Evolutionary conservation across 768 basidiomycete species (phyloP), one percentile per base, ranked within the genome.

Genomic region (Pleurotus cornucopiae): DNA sequence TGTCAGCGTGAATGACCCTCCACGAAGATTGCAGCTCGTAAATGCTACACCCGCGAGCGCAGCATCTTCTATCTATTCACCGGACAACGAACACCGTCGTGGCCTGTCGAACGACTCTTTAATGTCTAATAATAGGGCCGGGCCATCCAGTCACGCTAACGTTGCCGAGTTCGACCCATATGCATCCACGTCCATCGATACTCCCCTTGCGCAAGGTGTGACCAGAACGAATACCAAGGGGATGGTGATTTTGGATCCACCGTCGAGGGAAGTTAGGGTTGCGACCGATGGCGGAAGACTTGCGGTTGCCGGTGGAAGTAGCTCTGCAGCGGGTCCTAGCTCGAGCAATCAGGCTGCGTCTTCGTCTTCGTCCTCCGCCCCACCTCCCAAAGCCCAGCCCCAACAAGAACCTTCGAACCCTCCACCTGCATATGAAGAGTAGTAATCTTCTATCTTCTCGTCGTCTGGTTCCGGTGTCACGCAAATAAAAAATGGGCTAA

Each of bases 1-100:
- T n/a, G 69, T 71, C 56, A 75, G 72, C 58, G 58, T 75, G 55
- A 71, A 71, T 55, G 73, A 77, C 53, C 69, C 64, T 26, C 67
- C 66, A n/a, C 61, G 62, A 12, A 57, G 61, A 46, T 61, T 78
- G 45, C 75, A 75, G 49, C 70, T 78, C 2, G 72, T 71, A 12
- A 78, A 78, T 52, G 65, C 70, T 4, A 73, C 73, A 18, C 69
- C 69, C 21, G 67, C 69, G 18, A 64, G 62, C 1, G 68, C 70
- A 1, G 66, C 64, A 26, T 71, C 69, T 16, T 53, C 51, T 7
- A 41, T 53, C 21, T 53, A 53, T 38, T 39, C 37, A 6, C 37
- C 37, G 39, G 51, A 53, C 12, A 30, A 49, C 1, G 48, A 49
- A n/a, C 51, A 53, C 14, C 51, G 23, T 16, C 51, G 51, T 41